Conservation (phyloP, 495 filamentous ascomycete genomes). For the Penicillium canariense region DNA sequence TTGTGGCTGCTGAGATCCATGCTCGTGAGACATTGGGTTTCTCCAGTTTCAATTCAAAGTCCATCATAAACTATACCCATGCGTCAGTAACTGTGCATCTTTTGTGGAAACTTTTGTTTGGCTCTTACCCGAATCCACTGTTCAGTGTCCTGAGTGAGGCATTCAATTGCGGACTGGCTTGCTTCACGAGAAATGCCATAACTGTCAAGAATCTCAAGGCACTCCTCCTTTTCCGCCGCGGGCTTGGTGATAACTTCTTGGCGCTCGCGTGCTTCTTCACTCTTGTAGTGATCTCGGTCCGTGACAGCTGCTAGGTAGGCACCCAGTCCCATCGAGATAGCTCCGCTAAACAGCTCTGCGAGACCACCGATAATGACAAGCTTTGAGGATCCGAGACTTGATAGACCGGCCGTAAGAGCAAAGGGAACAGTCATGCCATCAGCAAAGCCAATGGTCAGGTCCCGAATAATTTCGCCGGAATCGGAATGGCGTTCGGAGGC, state of each 20-base stretch:
- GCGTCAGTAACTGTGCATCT: not conserved
- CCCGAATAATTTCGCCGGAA: conserved; percentile 10
- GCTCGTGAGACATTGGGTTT: conserved; percentile 40
- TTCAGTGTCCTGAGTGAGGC: conserved; percentile 37
- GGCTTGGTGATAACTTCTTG: conserved; percentile 41
- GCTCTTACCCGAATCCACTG: conserved; percentile 39
- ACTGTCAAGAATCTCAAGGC: conserved; percentile 37
- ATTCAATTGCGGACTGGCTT: conserved; percentile 35
- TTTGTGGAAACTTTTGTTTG: not conserved
- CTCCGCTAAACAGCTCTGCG: conserved; percentile 64
- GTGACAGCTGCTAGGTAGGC: conserved; percentile 56
- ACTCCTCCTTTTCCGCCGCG: conserved; percentile 41
- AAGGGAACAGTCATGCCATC: conserved; percentile 67
- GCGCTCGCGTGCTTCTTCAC: conserved; percentile 44
- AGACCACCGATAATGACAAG: conserved; percentile 69
- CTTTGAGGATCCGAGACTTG: conserved; percentile 54
- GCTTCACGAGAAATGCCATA: conserved; percentile 40
- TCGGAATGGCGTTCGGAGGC: not conserved
- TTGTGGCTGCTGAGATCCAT: conserved; percentile 48
- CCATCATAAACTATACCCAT: conserved; percentile 48
- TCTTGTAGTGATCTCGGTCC: conserved; percentile 45
- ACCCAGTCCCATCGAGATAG: conserved; percentile 69
- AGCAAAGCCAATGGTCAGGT: conserved; percentile 58
- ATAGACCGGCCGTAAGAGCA: conserved; percentile 61
- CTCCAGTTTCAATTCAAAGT: conserved; percentile 49